phyloP scores from a whole-genome alignment of 768 basidiomycete species.

The Leccinum boreale region DNA sequence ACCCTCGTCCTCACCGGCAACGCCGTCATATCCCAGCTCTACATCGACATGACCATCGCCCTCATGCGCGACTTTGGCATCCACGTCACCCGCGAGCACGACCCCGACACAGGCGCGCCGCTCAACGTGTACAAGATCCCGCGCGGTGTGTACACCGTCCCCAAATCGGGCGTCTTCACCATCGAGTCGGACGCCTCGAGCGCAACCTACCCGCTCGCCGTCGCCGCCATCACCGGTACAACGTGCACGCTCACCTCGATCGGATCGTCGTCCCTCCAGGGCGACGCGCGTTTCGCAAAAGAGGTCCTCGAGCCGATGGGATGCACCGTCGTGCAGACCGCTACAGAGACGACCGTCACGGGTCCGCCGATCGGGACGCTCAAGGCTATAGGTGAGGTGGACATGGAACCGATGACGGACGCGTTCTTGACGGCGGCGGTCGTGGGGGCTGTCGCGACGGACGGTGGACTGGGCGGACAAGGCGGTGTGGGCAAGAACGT shows the following conservation, averaged over 20 bases:
- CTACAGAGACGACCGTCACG: constrained; percentile 83
- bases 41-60: constrained; percentile 99
- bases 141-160: constrained; percentile 72
- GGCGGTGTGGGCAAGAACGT: constrained; percentile 34
- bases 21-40: constrained; percentile 96
- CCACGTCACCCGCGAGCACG: constrained; percentile 61
- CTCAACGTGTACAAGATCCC: constrained; percentile 90
- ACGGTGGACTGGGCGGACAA: constrained; percentile 43
- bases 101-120: constrained; percentile 53
- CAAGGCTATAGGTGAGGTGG: constrained; percentile 58
- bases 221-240: constrained; percentile 97
- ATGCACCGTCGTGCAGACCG: constrained; percentile 85
- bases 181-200: constrained; percentile 96
- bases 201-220: constrained; percentile 95
- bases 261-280: constrained; percentile 86
- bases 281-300: constrained; percentile 95
- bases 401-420: constrained; percentile 99
- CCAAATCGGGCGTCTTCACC: constrained; percentile 58
- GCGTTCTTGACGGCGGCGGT: constrained; percentile 96
- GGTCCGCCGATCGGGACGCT: constrained; percentile 87
- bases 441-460: constrained; percentile 79
- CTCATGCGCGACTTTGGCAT: constrained; percentile 97
- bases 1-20: constrained; percentile 90
- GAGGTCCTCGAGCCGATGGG: constrained; percentile 95
- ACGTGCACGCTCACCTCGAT: constrained; percentile 92